phyloP scores from a whole-genome alignment of 768 basidiomycete genomes.

The Dioszegia hungarica region DNA sequence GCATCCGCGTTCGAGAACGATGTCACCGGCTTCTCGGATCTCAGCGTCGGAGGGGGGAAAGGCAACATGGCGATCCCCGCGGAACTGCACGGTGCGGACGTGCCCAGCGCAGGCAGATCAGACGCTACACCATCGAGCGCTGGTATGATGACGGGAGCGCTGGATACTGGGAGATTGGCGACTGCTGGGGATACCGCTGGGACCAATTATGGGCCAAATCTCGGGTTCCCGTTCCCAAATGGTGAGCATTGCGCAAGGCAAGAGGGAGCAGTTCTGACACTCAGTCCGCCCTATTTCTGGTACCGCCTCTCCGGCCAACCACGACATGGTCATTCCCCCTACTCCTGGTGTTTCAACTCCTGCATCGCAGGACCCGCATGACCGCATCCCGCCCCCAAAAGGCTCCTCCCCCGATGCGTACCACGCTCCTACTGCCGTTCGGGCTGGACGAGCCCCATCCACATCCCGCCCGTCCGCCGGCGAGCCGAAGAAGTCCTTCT shows the following conservation, averaged over 20 bases:
- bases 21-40: background rate
- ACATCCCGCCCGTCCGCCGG: conserved; percentile 33
- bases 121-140: background rate
- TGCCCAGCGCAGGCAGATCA: background rate
- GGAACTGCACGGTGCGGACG: conserved; percentile 4
- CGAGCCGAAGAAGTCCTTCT: conserved; percentile 45
- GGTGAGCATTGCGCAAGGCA: conserved; percentile 5
- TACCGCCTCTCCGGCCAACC: conserved; percentile 12
- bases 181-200: conserved; percentile 3
- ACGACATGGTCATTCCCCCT: conserved; percentile 31
- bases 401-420: conserved; percentile 11
- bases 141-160: background rate
- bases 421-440: background rate
- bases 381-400: conserved; percentile 10
- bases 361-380: conserved; percentile 20
- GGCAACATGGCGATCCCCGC: conserved; percentile 9
- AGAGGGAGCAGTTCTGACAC: background rate
- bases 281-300: conserved; percentile 32
- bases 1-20: background rate
- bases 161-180: background rate
- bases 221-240: conserved; percentile 39
- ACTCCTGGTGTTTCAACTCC: conserved; percentile 13
- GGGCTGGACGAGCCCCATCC: background rate
- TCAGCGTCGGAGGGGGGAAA: conserved; percentile 16
- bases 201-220: conserved; percentile 9